Base-by-base conservation (phyloP, 805 yeast species). In the Yarrowia sp. region DNA sequence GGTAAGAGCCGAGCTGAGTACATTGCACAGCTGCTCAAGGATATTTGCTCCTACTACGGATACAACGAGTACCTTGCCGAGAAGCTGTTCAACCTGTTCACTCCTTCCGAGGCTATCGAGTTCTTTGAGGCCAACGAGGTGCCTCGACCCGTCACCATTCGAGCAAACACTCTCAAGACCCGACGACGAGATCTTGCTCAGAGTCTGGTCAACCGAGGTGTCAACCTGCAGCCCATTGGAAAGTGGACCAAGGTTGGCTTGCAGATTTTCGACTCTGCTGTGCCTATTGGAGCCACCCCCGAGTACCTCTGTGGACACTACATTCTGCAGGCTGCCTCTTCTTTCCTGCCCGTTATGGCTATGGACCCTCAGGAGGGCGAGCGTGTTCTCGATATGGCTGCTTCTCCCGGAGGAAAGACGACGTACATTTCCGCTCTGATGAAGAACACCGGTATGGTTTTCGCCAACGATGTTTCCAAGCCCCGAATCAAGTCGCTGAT, bases 271-370 rank as follows among this genome's bases (percentile, higher is more conserved):
- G 99, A 95, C 74, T 92, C 98, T 28, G 98, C 92, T 76, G 98
- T 95, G n/a, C 99, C 99, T 48, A 90, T 95, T 71, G 99, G 99
- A 77, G 99, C 99, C 50, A 95, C 99, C 8, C 99, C 99, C 48
- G 99, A 95, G 78, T 95, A 95, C 75, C 81, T 95, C 73, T 96
- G 98, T 13, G 99, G 99, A 73, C 97, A 95, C 74, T 95, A 95
- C 78, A 95, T 95, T 68, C 80, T 95, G 72, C 99, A 95, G 78
- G 99, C 99, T 47, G 99, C 99, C 22, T 92, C 98, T 6, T 92
- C 98, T 9, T 95, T 93, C 78, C 79, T 95, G 74, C 99, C 99
- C 8, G 97, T 92, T 18, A 90, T 95, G 93, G 99, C 99, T 0
- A 80, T 95, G 71, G 93, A 87, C 68, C 99, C 99, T n/a, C 96